phyloP scores from a whole-genome alignment of 1,139 yeast genomes.

The Ashbya aceris region DNA sequence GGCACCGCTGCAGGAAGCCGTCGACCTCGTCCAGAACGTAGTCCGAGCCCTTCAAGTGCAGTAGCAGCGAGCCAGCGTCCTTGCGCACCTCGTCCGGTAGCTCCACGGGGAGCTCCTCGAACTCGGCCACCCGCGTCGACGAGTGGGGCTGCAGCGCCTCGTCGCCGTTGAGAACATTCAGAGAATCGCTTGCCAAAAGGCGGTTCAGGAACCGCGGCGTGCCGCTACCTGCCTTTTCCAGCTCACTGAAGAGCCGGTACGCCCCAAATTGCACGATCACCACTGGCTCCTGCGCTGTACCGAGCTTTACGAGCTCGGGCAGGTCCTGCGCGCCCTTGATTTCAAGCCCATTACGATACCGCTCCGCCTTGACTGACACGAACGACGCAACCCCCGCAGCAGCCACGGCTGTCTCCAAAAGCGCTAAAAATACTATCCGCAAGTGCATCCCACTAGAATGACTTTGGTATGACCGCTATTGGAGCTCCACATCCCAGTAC shows the following conservation, averaged over 20 bases:
- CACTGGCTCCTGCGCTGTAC: conserved; percentile 15
- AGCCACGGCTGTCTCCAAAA: too few species aligned
- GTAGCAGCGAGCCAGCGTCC: too few species aligned
- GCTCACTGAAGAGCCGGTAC: conserved; percentile 13
- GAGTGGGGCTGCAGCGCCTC: neutral
- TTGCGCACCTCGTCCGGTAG: too few species aligned
- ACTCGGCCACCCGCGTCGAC: too few species aligned
- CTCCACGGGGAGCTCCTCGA: too few species aligned
- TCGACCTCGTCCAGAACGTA: conserved; percentile 19
- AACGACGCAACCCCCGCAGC: conserved; percentile 1
- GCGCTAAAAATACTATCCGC: too few species aligned
- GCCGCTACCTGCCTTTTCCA: conserved; percentile 7
- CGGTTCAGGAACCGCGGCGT: conserved; percentile 15
- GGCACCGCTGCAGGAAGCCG: conserved; percentile 19
- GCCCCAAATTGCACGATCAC: conserved; percentile 20
- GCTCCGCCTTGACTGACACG: conserved; percentile 3
- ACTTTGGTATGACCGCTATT: too few species aligned
- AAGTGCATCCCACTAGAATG: too few species aligned
- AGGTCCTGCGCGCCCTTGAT: conserved; percentile 1
- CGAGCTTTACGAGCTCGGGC: conserved; percentile 5
- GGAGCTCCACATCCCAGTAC: too few species aligned
- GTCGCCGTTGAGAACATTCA: conserved; percentile 12
- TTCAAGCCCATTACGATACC: conserved; percentile 5
- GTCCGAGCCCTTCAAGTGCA: conserved; percentile 15
- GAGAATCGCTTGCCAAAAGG: conserved; percentile 12